phyloP scores from a whole-genome alignment of 441 rosid genomes.

The Dalechampia spathulata region DNA sequence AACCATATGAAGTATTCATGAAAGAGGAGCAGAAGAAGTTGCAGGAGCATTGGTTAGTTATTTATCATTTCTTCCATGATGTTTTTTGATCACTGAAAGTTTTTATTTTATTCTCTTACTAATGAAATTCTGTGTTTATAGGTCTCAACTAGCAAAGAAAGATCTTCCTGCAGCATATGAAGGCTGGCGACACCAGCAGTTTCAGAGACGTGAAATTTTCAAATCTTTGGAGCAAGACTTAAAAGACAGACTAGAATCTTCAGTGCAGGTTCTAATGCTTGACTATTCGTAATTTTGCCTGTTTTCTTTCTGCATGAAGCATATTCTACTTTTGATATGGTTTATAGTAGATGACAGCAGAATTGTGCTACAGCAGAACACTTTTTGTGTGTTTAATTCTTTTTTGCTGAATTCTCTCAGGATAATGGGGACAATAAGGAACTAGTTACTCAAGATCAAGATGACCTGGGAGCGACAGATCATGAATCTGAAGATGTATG shows the following conservation, averaged over 20 bases:
- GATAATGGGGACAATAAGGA: slow-evolving; percentile 1
- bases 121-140: slow-evolving; percentile 21
- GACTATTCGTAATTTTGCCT: background rate
- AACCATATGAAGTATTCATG: slow-evolving; percentile 82
- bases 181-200: slow-evolving; percentile 53
- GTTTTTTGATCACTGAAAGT: slow-evolving; percentile 6
- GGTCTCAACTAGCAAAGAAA: slow-evolving; percentile 62
- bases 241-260: slow-evolving; percentile 33
- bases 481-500: slow-evolving; percentile 2
- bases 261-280: slow-evolving; percentile 46
- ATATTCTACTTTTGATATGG: background rate
- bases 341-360: slow-evolving; percentile 3
- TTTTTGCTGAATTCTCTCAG: slow-evolving; percentile 6
- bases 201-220: slow-evolving; percentile 39
- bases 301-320: background rate
- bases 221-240: slow-evolving; percentile 61
- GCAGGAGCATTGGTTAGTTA: slow-evolving; percentile 76
- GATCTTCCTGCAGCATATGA: slow-evolving; percentile 74
- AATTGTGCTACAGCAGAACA: background rate
- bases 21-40: slow-evolving; percentile 85
- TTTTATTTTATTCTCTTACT: slow-evolving; percentile 14
- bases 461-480: slow-evolving; percentile 1
- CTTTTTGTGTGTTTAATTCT: slow-evolving; percentile 3
- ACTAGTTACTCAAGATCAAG: slow-evolving; percentile 4
- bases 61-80: slow-evolving; percentile 21